phyloP scores from a whole-genome alignment of 495 filamentous ascomycete species.

The Glutinoglossum americanum region DNA sequence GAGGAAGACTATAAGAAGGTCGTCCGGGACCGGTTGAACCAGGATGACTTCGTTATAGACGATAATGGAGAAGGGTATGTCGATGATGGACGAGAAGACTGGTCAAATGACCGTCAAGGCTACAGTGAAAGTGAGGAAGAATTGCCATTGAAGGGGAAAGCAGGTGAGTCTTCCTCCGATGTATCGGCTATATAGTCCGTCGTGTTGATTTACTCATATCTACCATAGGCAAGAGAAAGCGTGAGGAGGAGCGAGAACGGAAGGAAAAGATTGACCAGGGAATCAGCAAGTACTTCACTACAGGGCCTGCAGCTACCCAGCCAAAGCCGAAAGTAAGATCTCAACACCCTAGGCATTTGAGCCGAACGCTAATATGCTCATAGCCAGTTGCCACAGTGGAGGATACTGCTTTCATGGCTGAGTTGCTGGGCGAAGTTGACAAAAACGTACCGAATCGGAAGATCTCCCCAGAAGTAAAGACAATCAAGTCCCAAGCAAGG shows the following conservation, averaged over 20 bases:
- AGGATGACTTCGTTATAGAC: conserved; percentile 94
- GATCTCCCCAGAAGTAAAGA: conserved; percentile 29
- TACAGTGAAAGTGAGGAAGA: conserved; percentile 51
- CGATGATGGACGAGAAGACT: conserved; percentile 92
- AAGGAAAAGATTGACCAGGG: conserved; percentile 72
- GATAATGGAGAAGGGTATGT: conserved; percentile 87
- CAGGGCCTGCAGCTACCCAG: conserved; percentile 38
- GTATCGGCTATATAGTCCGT: background rate
- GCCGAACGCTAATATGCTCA: background rate
- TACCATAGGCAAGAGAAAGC: conserved; percentile 53
- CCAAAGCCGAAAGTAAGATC: conserved; percentile 55
- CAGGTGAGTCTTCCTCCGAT: conserved; percentile 19
- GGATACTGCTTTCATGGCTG: conserved; percentile 66
- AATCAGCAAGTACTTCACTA: conserved; percentile 85
- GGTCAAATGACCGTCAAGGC: conserved; percentile 50
- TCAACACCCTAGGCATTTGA: background rate
- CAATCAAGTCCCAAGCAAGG: conserved; percentile 49
- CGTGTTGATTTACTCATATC: background rate
- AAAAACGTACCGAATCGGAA: conserved; percentile 44
- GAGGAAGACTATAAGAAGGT: conserved; percentile 95
- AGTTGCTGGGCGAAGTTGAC: conserved; percentile 76
- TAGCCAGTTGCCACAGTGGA: conserved; percentile 44
- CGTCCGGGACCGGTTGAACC: conserved; percentile 66
- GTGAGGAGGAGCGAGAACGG: conserved; percentile 72
- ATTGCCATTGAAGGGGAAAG: conserved; percentile 40